Evolutionary conservation across 345 rosid genomes (phyloP), one percentile per base, ranked within the genome.

Genomic region (Psidium guajava): DNA sequence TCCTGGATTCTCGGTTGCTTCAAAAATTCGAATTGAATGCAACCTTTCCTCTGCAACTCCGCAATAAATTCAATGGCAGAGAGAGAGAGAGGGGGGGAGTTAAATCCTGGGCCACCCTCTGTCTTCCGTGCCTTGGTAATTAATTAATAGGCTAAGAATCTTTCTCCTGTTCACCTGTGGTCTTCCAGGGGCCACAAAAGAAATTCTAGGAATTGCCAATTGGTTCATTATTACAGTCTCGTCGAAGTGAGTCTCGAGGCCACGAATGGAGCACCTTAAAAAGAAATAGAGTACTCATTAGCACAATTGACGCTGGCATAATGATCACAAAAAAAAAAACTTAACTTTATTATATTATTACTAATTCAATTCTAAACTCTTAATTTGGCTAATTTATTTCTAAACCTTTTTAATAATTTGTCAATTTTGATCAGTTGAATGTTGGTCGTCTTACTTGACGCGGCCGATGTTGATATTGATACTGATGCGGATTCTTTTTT

Each of bases 311-410:
- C 2, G 20, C 4, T 7, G 18, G 22, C 21, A 16, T 28, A 6
- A 54, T 54, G 20, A 54, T 36, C 36, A n/a, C 22, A 0, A 28
- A 28, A 61, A 6, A 52, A 52, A 5, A 12, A 27, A 27, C 15
- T 1, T 28, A 14, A 61, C 14, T 2, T 2, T 7, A 28, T 3
- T 7, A 0, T 28, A 61, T 6, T 1, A 16, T 7, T 16, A 7
- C 0, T 5, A 28, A 28, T 64, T 15, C 22, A 16, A 0, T 16
- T 32, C 0, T 8, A 64, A 28, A 16, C 4, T 7, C 44, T 64
- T 0, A 28, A 28, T 8, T 16, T 7, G 8, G 9, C 4, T 1
- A 28, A 2, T 64, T 64, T 64, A 64, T 28, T 28, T 0, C 0
- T 0, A 0, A 3, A 54, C 3, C 0, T 8, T 54, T 5, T 53